These are phyloP conservation scores for Apiospora saccharicola DNA, from an alignment of 2,329 filamentous ascomycete genomes.

Conservation along the genomic window DNA sequence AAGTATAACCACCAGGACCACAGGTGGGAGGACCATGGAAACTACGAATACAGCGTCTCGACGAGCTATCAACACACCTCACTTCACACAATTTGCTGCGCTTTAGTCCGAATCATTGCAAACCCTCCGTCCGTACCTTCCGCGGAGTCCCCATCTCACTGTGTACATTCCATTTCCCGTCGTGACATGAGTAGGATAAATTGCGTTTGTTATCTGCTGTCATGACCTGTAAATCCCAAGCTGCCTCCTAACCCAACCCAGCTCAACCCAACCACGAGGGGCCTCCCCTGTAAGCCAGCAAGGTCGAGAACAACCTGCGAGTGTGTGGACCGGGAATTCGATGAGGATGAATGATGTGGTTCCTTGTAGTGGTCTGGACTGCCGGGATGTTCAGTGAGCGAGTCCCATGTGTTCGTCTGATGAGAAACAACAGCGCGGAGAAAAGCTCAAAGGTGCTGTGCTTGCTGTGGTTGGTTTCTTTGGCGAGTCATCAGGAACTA, in stretches of 20 bases:
- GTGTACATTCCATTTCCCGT: background rate
- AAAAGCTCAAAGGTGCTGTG: background rate
- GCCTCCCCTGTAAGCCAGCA: background rate
- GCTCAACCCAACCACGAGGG: background rate
- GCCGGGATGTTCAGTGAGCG: background rate
- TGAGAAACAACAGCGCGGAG: background rate
- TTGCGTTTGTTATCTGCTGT: background rate
- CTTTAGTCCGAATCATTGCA: background rate
- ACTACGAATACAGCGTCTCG: background rate
- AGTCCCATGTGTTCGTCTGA: conserved; percentile 11
- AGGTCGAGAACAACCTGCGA: background rate
- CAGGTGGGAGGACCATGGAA: background rate
- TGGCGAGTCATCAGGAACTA: conserved; percentile 8
- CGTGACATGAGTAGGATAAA: background rate
- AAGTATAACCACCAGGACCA: background rate
- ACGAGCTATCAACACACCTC: background rate
- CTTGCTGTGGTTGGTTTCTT: background rate
- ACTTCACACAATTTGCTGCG: background rate
- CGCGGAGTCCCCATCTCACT: background rate
- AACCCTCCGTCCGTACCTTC: background rate
- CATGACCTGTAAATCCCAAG: background rate
- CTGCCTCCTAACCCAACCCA: background rate
- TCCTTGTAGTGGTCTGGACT: background rate
- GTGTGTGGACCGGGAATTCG: background rate
- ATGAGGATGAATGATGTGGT: conserved; percentile 4